Conservation (phyloP, 2,329 filamentous ascomycete species). For the Aspergillus jensenii region DNA sequence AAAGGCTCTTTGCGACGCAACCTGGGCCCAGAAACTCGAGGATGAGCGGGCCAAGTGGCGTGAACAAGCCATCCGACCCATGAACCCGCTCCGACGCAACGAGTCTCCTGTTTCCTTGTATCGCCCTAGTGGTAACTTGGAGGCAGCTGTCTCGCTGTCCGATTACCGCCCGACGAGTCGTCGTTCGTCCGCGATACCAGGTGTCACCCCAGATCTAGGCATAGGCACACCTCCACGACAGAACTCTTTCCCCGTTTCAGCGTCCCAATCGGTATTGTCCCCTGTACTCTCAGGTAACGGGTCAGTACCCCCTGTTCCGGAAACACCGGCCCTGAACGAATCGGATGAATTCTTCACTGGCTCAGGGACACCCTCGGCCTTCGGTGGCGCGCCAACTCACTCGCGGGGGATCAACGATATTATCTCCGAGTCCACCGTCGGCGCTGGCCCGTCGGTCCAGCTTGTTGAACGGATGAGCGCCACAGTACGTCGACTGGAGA, state of each 20-base stretch:
- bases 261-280: conserved; percentile 26
- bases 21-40: conserved; percentile 59
- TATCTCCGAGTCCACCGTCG: conserved; percentile 84
- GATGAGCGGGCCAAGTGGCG: conserved; percentile 65
- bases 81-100: conserved; percentile 39
- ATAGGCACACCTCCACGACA: conserved; percentile 46
- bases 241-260: conserved; percentile 43
- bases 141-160: conserved; percentile 37
- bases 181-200: conserved; percentile 40
- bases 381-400: conserved; percentile 36
- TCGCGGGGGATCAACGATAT: conserved; percentile 74
- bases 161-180: conserved; percentile 42
- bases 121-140: conserved; percentile 38
- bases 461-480: conserved; percentile 95
- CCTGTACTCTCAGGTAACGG: conserved; percentile 27
- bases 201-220: conserved; percentile 34
- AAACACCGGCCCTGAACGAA: conserved; percentile 45
- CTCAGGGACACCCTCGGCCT: conserved; percentile 38
- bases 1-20: conserved; percentile 58
- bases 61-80: conserved; percentile 41
- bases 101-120: conserved; percentile 44
- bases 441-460: conserved; percentile 88
- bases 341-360: conserved; percentile 46
- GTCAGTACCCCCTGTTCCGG: conserved; percentile 24
- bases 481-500: conserved; percentile 84